Base-by-base conservation (phyloP, 2,329 filamentous ascomycete genomes). In the Pyrenochaeta sp. region DNA sequence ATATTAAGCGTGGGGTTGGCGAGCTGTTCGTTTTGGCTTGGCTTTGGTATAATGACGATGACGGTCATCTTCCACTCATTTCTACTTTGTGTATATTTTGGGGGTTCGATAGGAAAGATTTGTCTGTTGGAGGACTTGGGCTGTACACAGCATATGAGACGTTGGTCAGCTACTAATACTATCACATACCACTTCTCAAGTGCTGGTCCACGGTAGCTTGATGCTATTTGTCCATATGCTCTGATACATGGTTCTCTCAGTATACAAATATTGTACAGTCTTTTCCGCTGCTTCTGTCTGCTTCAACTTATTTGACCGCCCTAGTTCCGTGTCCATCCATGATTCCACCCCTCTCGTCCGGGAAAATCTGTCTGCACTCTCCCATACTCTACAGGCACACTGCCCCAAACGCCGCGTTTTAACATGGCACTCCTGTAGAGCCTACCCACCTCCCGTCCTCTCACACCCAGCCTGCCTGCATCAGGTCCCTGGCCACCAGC, bases 301-400 rank as follows among this genome's bases (percentile, higher is more conserved):
- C 32, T 43, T 32, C 21, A 4, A n/a, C 43, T 21, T 27, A 39
- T 12, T 14, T 7, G 44, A 20, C 20, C 20, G 15, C 37, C 43
- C 49, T 49, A 63, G 41, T 61, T 78, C 77, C 88, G 85, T 81
- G 87, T 96, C 95, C 95, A 99, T 11, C 81, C 89, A 78, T 96
- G 88, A 79, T 98, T 95, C 92, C 94, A 99, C n/a, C 91, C 86
- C 63, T 89, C 86, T 69, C 83, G 83, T 0, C 83, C 81, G 6
- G 94, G 94, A 44, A 86, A 91, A 72, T 98, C 94, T 29, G 90
- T 94, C 83, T 97, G 90, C 59, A 86, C 81, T 61, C 90, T 82
- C 23, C 90, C 90, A 81, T 97, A 97, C 82, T 99, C 95, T 69
- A 98, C 93, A 12, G 95, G 95, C 51, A 97, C 83, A 54, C 87